Base-by-base conservation (phyloP, 2,329 filamentous ascomycete genomes). In the Metarhizium humberi region DNA sequence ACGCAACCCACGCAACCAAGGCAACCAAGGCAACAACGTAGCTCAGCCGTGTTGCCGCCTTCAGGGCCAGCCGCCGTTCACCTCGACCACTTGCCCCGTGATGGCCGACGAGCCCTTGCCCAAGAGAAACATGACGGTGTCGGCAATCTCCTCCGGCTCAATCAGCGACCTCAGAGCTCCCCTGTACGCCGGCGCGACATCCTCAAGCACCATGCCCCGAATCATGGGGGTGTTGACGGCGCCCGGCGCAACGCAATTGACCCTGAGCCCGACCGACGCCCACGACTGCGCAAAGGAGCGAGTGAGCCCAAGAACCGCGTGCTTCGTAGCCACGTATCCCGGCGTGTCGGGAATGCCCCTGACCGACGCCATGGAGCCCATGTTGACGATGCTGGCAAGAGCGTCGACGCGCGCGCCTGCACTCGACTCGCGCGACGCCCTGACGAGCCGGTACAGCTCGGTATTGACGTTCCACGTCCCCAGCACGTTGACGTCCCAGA, bases 161-260 rank as follows among this genome's bases (percentile, higher is more conserved):
- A 45, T 14, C 3, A 53, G 6, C 14, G 14, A 7, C 16, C 45
- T 47, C 16, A 45, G 7, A 20, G 29, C 51, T 16, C 40, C 42
- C 43, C 6, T 46, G 43, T 46, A 46, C 3, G 25, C 25, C 25
- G 16, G 8, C 18, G 43, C n/a, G 14, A 7, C 43, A 25, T 16
- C 18, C 5, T 11, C 18, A 46, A 10, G 7, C n/a, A 13, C 18
- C 10, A 25, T 46, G 6, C 16, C 18, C n/a, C 13, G 43, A 8
- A 46, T 73, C 68, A 77, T 72, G 0, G 73, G 73, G 3, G 75
- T 78, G 45, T 73, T 70, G 32, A 78, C 85, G 59, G 85, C 83
- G 0, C 85, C 85, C 0, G 85, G 84, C 36, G 79, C 84, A 55
- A 87, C 78, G 29, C 82, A 85, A 67, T 88, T 72, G 18, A 72